These are phyloP conservation scores for Fomitopsis betulina DNA, from an alignment of 1,284 basidiomycete species.

Conservation along the genomic window DNA sequence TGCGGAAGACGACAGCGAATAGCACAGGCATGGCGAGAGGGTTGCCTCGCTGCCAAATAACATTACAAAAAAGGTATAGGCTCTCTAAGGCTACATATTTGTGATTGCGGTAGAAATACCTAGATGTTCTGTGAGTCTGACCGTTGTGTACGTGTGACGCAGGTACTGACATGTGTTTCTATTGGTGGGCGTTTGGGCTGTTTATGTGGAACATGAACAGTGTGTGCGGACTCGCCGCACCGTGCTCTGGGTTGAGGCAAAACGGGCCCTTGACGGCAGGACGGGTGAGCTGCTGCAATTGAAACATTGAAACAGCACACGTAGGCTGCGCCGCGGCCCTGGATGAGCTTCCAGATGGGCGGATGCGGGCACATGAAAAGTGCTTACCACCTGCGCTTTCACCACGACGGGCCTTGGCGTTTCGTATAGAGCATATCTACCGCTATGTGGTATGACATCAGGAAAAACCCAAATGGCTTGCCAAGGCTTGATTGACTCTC, in stretches of 20 bases:
- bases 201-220: constrained; percentile 15
- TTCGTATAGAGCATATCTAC: constrained; percentile 19
- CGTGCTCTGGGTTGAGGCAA: constrained; percentile 4
- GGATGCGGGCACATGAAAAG: neutral
- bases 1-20: constrained; percentile 16
- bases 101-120: constrained; percentile 26
- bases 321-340: constrained; percentile 5
- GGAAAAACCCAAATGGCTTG: too few species aligned
- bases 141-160: neutral
- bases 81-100: constrained; percentile 22
- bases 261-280: constrained; percentile 16
- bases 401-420: constrained; percentile 23
- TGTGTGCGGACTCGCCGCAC: constrained; percentile 13
- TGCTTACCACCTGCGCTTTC: constrained; percentile 18
- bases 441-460: constrained; percentile 53
- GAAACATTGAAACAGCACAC: constrained; percentile 16
- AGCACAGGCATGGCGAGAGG: constrained; percentile 22
- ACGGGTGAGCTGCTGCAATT: constrained; percentile 13
- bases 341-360: neutral
- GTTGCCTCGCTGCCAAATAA: constrained; percentile 23
- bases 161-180: constrained; percentile 5
- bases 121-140: constrained; percentile 4
- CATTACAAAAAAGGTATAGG: constrained; percentile 27
- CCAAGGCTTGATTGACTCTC: too few species aligned
- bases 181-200: neutral